These are phyloP conservation scores for Neodidymelliopsis sp. DNA, from an alignment of 2,329 filamentous ascomycete genomes.

Conservation along the genomic window DNA sequence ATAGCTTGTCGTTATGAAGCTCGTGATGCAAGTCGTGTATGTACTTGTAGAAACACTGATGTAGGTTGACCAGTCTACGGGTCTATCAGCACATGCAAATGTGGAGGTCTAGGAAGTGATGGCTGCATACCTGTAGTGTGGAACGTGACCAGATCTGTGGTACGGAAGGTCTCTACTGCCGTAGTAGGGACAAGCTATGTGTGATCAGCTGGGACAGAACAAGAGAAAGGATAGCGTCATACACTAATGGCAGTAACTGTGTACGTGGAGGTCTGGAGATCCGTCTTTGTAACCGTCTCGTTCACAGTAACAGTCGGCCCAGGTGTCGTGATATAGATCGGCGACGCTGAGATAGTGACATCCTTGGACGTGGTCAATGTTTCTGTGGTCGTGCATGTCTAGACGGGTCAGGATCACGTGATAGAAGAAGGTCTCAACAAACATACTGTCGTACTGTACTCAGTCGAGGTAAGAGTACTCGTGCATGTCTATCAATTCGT, in stretches of 20 bases:
- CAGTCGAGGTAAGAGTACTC: conserved; percentile 10
- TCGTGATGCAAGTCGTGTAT: conserved; percentile 24
- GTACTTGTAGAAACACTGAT: conserved; percentile 23
- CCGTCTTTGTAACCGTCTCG: conserved; percentile 9
- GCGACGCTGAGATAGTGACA: conserved; percentile 15
- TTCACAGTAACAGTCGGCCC: conserved; percentile 12
- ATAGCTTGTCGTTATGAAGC: conserved; percentile 28
- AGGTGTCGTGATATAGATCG: conserved; percentile 1
- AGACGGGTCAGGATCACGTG: background rate
- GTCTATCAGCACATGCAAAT: background rate
- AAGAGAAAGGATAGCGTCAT: background rate
- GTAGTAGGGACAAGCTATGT: conserved; percentile 27
- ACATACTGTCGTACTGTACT: background rate
- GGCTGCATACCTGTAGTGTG: conserved; percentile 13
- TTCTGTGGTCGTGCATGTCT: conserved; percentile 17
- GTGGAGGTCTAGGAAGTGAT: background rate
- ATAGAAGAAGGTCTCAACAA: background rate
- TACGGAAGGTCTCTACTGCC: conserved; percentile 18
- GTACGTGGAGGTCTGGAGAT: conserved; percentile 12
- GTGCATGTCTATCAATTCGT: conserved; percentile 9
- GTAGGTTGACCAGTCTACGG: conserved; percentile 20
- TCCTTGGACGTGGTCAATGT: conserved; percentile 21
- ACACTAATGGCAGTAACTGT: conserved; percentile 29
- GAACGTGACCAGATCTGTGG: conserved; percentile 16
- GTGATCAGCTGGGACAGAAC: background rate